Base-by-base conservation (phyloP, 2,329 filamentous ascomycete species). In the Nemania sp. region DNA sequence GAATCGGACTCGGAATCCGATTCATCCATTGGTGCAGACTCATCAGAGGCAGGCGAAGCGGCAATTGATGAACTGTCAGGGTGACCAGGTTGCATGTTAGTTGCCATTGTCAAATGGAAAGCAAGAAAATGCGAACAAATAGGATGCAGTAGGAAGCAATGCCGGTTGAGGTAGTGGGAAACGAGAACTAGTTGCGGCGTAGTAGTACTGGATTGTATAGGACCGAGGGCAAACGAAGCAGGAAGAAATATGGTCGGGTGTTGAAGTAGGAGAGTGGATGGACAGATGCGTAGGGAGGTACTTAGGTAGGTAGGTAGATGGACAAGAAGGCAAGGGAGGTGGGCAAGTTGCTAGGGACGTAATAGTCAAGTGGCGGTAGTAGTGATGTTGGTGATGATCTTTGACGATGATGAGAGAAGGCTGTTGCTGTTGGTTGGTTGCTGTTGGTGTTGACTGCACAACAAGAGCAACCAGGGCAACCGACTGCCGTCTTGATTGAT, bases 11-110 rank as follows among this genome's bases (percentile, higher is more conserved):
- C 92, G n/a, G 92, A 93, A 71, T 93, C 91, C 53, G 92, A 96
- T 79, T 96, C 93, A 68, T 95, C 93, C 93, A 97, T 97, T 24
- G 93, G 91, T 24, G 90, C 94, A 11, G 94, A 97, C 75, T 91
- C 88, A 60, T 92, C 87, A 5, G 93, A 97, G 77, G 89, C 87
- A 59, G 89, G 91, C 20, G 92, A 92, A n/a, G 83, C 89, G 15
- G 85, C 89, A 15, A 85, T 84, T 24, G 90, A 92, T 22, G 91
- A 94, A 64, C 92, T 95, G 76, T 47, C 49, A 55, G n/a, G 20
- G 22, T 22, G 26, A 29, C 22, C 27, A 45, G 18, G 27, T 53
- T 38, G 22, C 51, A 57, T 62, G 53, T 66, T 64, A 70, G 53
- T 55, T 22, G 51, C 38, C 41, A 27, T 51, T 27, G 32, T 32